Base-by-base conservation (phyloP, 192 early-diverging fungal genomes). In the Podila epigama region DNA sequence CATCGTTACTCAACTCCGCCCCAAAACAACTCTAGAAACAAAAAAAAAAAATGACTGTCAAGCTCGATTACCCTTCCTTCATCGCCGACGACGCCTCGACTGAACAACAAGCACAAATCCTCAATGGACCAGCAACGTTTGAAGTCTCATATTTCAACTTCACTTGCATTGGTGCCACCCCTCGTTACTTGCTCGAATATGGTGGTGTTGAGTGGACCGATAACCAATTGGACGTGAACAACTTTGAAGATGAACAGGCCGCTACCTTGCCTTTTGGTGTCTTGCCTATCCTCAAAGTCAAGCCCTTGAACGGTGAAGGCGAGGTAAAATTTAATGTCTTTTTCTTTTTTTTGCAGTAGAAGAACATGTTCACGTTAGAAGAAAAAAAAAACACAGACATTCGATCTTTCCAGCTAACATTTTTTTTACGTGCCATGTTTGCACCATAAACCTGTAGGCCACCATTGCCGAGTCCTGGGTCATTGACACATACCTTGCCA, bases 401-500 rank as follows among this genome's bases (percentile, higher is more conserved):
- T 16, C 41, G 4, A 3, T 10, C 10, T 44, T 44, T 44, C 18
- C 16, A 20, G 42, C 16, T 20, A 20, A 44, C 4, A 44, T n/a
- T 4, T 12, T n/a, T 39, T 6, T 13, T 39, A n/a, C 42, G 1
- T n/a, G n/a, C n/a, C n/a, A n/a, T n/a, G n/a, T n/a, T n/a, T n/a
- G n/a, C 1, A 44, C 6, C 16, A n/a, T 5, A 44, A 44, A 13
- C 5, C 16, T 15, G 4, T 44, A 44, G 44, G 44, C 25, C 44
- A 22, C 25, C 6, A 10, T 48, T 22, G 20, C 44, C 44, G 44
- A 48, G 44, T 48, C 44, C 20, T 48, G 44, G 44, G 63, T 66
- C 1, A 58, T 72, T 33, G 70, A 72, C 25, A 22, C 39, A 3
- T 72, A 34, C 51, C 50, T 72, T 12, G 70, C 70, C 9, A 52